Evolutionary conservation across 2,329 filamentous ascomycete genomes (phyloP).

Genomic region (Aspergillus sp.): DNA sequence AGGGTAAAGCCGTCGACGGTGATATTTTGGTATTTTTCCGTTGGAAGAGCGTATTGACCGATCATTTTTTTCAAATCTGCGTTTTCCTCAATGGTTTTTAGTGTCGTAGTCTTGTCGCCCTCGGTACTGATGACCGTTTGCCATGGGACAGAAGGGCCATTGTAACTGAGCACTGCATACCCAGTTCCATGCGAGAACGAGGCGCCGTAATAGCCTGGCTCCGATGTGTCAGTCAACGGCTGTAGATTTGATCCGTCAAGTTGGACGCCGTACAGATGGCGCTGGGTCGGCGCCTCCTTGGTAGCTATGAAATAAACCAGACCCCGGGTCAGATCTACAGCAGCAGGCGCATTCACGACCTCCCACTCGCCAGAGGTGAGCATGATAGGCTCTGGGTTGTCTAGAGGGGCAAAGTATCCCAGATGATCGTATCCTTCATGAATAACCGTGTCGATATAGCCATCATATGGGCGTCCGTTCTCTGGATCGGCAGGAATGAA

Average conservation of each 20-base stretch:
- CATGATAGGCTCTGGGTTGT: slow-evolving; percentile 77
- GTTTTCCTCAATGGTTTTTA: slow-evolving; percentile 78
- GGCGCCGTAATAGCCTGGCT: slow-evolving; percentile 74
- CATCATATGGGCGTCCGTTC: slow-evolving; percentile 76
- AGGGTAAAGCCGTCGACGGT: slow-evolving; percentile 76
- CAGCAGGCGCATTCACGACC: slow-evolving; percentile 79
- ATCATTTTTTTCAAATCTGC: slow-evolving; percentile 66
- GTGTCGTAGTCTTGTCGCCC: slow-evolving; percentile 63
- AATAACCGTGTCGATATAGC: slow-evolving; percentile 90
- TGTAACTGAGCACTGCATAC: slow-evolving; percentile 80
- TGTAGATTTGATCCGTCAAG: slow-evolving; percentile 74
- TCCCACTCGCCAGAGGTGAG: slow-evolving; percentile 92
- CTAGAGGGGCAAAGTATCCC: slow-evolving; percentile 86
- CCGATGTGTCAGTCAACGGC: slow-evolving; percentile 70
- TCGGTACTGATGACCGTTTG: slow-evolving; percentile 88
- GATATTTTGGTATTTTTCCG: slow-evolving; percentile 78
- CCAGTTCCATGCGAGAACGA: slow-evolving; percentile 82
- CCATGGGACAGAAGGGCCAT: slow-evolving; percentile 82
- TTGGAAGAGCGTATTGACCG: slow-evolving; percentile 75
- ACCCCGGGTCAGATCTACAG: slow-evolving; percentile 80
- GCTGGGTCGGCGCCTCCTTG: slow-evolving; percentile 82
- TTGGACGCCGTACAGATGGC: slow-evolving; percentile 87
- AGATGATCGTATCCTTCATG: slow-evolving; percentile 86
- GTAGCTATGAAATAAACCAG: slow-evolving; percentile 89
- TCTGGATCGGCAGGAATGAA: slow-evolving; percentile 81